These are phyloP conservation scores for Chaetoceros tenuissimus DNA, from an alignment of 108 stramenopile genomes.

Conservation along the genomic window DNA sequence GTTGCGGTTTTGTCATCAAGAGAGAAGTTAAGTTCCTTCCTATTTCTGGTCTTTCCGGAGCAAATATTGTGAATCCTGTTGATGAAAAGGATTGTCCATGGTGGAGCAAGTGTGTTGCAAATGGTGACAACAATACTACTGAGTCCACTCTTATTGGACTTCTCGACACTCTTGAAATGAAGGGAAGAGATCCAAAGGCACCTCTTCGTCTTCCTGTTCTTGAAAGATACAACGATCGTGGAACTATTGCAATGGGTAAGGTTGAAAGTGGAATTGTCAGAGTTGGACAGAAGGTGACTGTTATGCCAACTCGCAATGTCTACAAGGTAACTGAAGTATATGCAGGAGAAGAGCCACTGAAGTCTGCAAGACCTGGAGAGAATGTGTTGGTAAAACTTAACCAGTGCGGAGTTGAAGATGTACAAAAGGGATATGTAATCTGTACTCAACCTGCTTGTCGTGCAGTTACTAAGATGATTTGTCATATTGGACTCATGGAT, in stretches of 20 bases:
- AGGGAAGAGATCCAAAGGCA: constrained; percentile 68
- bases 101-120: constrained; percentile 78
- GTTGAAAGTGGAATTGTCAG: constrained; percentile 92
- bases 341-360: constrained; percentile 87
- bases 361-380: constrained; percentile 93
- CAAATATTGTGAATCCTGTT: constrained; percentile 95
- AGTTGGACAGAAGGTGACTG: constrained; percentile 78
- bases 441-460: constrained; percentile 79
- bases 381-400: constrained; percentile 92
- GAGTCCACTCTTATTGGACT: constrained; percentile 76
- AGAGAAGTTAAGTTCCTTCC: constrained; percentile 97
- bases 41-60: constrained; percentile 93
- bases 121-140: constrained; percentile 85
- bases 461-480: constrained; percentile 78
- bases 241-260: constrained; percentile 98
- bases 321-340: constrained; percentile 93
- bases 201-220: constrained; percentile 93
- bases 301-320: constrained; percentile 89
- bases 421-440: constrained; percentile 95
- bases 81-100: constrained; percentile 73
- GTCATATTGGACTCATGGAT: constrained; percentile 80
- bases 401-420: constrained; percentile 75
- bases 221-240: constrained; percentile 95
- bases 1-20: constrained; percentile 95
- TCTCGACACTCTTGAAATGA: constrained; percentile 81